Base-by-base conservation (phyloP, 192 early-diverging fungal genomes). In the Dimargaris cristalligena region DNA sequence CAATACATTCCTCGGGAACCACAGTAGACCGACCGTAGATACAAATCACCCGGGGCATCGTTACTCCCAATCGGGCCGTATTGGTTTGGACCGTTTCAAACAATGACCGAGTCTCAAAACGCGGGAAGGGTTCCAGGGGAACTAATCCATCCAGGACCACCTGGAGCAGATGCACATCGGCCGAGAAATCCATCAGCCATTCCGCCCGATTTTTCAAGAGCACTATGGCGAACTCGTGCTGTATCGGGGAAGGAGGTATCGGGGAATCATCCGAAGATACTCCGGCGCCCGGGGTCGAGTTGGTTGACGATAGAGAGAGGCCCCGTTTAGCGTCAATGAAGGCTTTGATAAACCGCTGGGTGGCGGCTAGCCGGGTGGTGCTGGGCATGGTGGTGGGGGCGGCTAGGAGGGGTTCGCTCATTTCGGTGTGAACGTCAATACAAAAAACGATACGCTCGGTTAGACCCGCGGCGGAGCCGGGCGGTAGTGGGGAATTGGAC, bases 161-260 rank as follows among this genome's bases (percentile, higher is more conserved):
- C 22, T 3, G 13, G 23, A 52, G 50, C 14, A 52, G 30, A 26
- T 30, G 22, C 0, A 2, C 14, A 26, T 52, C 50, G 50, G 50
- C 30, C 6, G 50, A 52, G 28, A 52, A 52, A 52, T 52, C 50
- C 50, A 52, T 52, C 30, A 52, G 25, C 50, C 50, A 52, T 25
- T 52, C 50, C 2, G 50, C 50, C 28, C 30, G 50, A 18, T 52
- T 26, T 26, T 52, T 52, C 30, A 52, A 8, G 23, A 52, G 30
- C 1, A 16, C 14, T 11, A 52, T 18, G 50, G 50, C 50, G 30
- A 52, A 52, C 6, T 30, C 22, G 25, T 47, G 46, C 25, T 47
- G 46, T 6, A 47, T n/a, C n/a, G n/a, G n/a, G n/a, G n/a, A n/a
- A n/a, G n/a, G n/a, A n/a, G n/a, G n/a, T n/a, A n/a, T n/a, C 16